Evolutionary conservation across 441 rosid genomes (phyloP).

Genomic region (Euphorbia corollata): DNA sequence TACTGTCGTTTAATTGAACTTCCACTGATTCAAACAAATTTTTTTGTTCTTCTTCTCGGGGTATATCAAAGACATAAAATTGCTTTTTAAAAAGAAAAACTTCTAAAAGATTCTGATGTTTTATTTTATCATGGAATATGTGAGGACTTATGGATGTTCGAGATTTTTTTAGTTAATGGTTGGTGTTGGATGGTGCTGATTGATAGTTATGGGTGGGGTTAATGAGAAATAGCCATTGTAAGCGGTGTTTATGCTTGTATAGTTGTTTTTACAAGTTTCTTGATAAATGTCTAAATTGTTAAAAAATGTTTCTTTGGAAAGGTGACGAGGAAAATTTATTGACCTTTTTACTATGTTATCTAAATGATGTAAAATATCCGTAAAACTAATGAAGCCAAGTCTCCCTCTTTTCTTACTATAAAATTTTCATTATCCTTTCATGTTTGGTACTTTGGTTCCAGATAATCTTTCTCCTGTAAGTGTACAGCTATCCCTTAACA

Average conservation of each 20-base stretch:
- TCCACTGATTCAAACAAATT: not conserved
- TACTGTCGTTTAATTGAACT: not conserved
- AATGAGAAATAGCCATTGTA: not conserved
- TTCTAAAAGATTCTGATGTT: not conserved
- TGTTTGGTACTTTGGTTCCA: slow-evolving; percentile 9
- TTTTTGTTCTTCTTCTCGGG: not conserved
- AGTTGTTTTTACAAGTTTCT: not conserved
- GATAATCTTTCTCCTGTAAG: not conserved
- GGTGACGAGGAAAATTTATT: not conserved
- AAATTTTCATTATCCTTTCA: not conserved
- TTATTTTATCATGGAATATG: not conserved
- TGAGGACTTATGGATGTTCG: not conserved
- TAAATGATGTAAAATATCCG: not conserved
- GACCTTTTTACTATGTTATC: not conserved
- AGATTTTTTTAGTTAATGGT: not conserved
- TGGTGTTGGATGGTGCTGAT: not conserved
- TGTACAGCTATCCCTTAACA: not conserved
- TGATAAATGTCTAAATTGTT: not conserved
- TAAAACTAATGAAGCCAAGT: slow-evolving; percentile 1
- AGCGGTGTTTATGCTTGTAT: not conserved
- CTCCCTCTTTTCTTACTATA: not conserved
- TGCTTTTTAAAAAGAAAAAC: not conserved
- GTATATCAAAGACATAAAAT: not conserved
- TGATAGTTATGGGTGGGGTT: not conserved
- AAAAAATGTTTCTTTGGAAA: not conserved